A percentile compares a stretch with the other conserved stretches of the same genome.
These are phyloP conservation scores for Aurifilum marmelostoma DNA, from an alignment of 2,329 filamentous ascomycete genomes.

Conservation along the genomic window DNA sequence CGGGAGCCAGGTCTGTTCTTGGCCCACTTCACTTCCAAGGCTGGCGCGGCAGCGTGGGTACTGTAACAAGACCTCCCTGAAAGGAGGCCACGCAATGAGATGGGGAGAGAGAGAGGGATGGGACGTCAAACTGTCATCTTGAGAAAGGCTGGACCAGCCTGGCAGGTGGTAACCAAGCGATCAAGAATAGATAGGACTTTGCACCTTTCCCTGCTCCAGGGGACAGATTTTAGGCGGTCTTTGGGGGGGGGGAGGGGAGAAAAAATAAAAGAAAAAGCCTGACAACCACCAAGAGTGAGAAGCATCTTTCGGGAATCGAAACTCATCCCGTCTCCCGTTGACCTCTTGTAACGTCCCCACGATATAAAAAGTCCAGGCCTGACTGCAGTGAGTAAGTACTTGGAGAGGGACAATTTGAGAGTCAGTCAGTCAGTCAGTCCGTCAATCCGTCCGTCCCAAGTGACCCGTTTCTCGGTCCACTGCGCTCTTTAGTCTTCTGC, in stretches of 20 bases:
- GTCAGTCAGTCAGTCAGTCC: slow-evolving; percentile 6
- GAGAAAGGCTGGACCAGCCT: slow-evolving; percentile 10
- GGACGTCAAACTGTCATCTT: slow-evolving; percentile 15
- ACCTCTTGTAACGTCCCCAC: slow-evolving; percentile 4
- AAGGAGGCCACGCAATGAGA: slow-evolving; percentile 24
- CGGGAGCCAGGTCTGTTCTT: slow-evolving; percentile 19
- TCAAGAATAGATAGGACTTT: slow-evolving; percentile 18
- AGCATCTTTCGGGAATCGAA: slow-evolving; percentile 22
- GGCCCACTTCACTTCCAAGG: slow-evolving; percentile 26
- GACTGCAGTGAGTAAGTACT: background rate
- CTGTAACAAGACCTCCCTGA: slow-evolving; percentile 8
- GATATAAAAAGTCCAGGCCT: slow-evolving; percentile 19
- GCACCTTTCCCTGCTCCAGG: background rate
- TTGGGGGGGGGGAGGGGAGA: no score
- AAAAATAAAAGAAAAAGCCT: background rate
- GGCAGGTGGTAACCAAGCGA: slow-evolving; percentile 17
- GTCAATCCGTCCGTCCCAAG: background rate
- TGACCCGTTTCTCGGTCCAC: slow-evolving; percentile 17
- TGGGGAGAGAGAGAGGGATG: background rate
- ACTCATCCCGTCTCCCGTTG: slow-evolving; percentile 17
- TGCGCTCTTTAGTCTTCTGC: slow-evolving; percentile 9
- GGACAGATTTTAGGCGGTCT: background rate
- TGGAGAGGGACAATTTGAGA: slow-evolving; percentile 16
- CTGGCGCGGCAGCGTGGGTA: slow-evolving; percentile 22
- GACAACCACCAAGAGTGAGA: slow-evolving; percentile 12